phyloP scores from a whole-genome alignment of 305 asterid species.

The Nicotiana rustica region DNA sequence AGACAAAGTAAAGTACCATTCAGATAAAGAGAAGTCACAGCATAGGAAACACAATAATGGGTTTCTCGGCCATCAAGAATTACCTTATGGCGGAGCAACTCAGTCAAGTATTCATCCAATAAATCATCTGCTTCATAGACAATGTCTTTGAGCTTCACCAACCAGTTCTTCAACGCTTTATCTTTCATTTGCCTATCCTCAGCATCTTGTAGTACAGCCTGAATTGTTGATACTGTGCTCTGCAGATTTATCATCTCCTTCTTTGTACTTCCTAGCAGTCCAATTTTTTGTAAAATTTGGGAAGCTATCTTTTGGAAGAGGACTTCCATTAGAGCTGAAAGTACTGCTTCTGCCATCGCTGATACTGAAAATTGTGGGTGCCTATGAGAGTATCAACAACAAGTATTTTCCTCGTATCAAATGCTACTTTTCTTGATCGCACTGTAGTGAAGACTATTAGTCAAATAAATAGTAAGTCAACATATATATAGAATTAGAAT shows the following conservation, averaged over 20 bases:
- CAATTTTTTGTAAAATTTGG: not conserved
- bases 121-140: slow-evolving; percentile 35
- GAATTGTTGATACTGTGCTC: slow-evolving; percentile 31
- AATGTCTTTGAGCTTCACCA: slow-evolving; percentile 31
- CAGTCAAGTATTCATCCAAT: slow-evolving; percentile 36
- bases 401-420: not conserved
- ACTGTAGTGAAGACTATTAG: not conserved
- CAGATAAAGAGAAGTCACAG: slow-evolving; percentile 17
- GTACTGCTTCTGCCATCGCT: slow-evolving; percentile 23
- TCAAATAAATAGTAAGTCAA: not conserved
- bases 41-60: not conserved
- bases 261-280: slow-evolving; percentile 8
- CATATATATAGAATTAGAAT: not conserved
- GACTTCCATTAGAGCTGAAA: slow-evolving; percentile 28
- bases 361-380: not conserved
- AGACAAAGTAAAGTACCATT: not conserved
- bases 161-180: slow-evolving; percentile 27
- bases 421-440: not conserved
- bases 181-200: slow-evolving; percentile 36
- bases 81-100: not conserved
- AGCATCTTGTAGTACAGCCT: slow-evolving; percentile 36
- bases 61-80: not conserved
- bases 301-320: slow-evolving; percentile 29
- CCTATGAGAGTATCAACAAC: not conserved
- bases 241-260: slow-evolving; percentile 27